Evolutionary conservation across 768 basidiomycete species (phyloP).

Genomic region (Holtermannia corniformis): DNA sequence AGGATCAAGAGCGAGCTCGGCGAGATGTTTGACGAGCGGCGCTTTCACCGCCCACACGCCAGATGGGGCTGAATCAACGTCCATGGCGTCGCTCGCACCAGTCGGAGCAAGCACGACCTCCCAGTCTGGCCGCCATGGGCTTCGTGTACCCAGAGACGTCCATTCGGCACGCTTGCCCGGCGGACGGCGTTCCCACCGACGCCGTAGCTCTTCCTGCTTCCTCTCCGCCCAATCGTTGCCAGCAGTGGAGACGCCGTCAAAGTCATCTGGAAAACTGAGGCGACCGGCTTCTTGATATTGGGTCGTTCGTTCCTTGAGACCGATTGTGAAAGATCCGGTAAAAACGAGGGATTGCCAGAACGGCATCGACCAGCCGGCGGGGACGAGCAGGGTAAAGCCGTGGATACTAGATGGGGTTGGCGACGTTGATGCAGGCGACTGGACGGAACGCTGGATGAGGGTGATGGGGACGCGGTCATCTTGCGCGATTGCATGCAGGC

Average conservation of each 20-base stretch:
- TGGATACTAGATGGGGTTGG: no score
- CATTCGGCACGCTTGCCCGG: constrained; percentile 77
- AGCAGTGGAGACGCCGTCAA: constrained; percentile 49
- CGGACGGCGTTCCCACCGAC: constrained; percentile 67
- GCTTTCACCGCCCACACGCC: constrained; percentile 59
- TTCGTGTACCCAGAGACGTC: constrained; percentile 54
- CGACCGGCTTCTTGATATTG: constrained; percentile 74
- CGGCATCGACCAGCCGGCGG: constrained; percentile 82
- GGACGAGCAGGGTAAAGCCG: constrained; percentile 81
- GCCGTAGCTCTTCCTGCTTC: constrained; percentile 51
- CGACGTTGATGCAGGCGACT: constrained; percentile 39
- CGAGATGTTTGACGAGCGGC: constrained; percentile 46
- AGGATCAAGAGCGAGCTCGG: constrained; percentile 41
- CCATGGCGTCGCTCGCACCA: constrained; percentile 2
- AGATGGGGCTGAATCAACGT: background rate
- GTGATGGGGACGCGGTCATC: constrained; percentile 79
- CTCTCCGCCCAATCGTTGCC: constrained; percentile 49
- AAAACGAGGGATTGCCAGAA: constrained; percentile 72
- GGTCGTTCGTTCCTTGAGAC: constrained; percentile 69
- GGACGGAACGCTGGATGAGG: constrained; percentile 66
- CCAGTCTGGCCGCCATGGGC: constrained; percentile 75
- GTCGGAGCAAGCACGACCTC: constrained; percentile 16
- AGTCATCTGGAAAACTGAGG: constrained; percentile 73
- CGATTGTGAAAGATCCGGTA: constrained; percentile 75
- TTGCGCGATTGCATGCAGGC: constrained; percentile 55